Evolutionary conservation across 257 asterid genomes (phyloP), one percentile per base, ranked within the genome.

Genomic region (Jacaranda copaia): DNA sequence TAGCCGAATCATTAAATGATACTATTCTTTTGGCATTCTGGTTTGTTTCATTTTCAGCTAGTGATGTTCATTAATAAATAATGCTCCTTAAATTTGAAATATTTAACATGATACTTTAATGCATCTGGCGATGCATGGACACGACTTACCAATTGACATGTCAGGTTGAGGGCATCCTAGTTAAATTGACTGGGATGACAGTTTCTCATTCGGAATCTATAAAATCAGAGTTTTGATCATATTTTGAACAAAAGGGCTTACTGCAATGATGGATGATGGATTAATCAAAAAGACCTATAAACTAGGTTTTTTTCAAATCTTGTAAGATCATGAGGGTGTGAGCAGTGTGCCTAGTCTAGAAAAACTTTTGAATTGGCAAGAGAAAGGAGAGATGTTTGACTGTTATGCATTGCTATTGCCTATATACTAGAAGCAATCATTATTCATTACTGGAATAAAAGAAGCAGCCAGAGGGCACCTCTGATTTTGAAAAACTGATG

Each of bases 321-420:
- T 35, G 40, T 12, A 59, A 58, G 55, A 36, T 51, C 43, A 46
- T 4, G 32, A 77, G 67, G 40, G 60, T 59, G 59, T 39, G 38
- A 68, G 35, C 32, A 32, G 5, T 20, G 5, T 20, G 39, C 42
- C 8, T 59, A 16, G 66, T 48, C n/a, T 32, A 15, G 62, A 46
- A 15, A 45, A 46, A 25, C 3, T 77, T 9, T 45, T 68, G 15
- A 12, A 62, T 45, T 60, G 10, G 73, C 51, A 8, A 53, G 74
- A 76, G 69, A 56, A 76, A 8, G 42, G 74, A 76, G 69, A 56
- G 67, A 52, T 65, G 35, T 19, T 53, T 12, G 57, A 65, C 43
- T 45, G 16, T 60, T 36, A 68, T 59, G 40, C 45, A 56, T 68
- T 45, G 8, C 8, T 57, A 58, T 39, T 45, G 68, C 53, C 61